phyloP scores from a whole-genome alignment of 306 rosid species.

The Urtica urens region DNA sequence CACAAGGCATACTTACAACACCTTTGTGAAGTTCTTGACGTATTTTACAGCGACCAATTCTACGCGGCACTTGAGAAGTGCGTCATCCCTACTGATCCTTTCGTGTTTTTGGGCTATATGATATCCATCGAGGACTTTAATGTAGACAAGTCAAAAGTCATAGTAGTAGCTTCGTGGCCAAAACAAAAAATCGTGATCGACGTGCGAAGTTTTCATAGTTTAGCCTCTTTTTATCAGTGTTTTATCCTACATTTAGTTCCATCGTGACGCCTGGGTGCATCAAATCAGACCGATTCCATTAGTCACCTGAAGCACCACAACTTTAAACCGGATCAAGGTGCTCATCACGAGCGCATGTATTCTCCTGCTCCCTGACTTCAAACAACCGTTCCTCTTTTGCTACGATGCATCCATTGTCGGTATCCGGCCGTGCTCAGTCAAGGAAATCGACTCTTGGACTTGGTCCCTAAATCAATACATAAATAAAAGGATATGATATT shows the following conservation, averaged over 20 bases:
- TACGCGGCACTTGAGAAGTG: not conserved
- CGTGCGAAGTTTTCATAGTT: not conserved
- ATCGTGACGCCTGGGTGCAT: not conserved
- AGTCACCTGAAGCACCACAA: not conserved
- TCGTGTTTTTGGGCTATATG: not conserved
- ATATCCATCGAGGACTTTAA: not conserved
- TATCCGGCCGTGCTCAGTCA: not conserved
- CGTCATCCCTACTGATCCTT: not conserved
- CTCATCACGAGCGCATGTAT: not conserved
- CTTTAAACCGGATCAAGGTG: not conserved
- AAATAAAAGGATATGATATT: too few species aligned
- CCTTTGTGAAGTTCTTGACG: too few species aligned
- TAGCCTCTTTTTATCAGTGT: not conserved
- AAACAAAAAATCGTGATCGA: not conserved
- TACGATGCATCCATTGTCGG: not conserved
- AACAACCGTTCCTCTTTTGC: not conserved
- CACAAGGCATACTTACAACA: too few species aligned
- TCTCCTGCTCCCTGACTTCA: not conserved
- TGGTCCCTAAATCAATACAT: too few species aligned
- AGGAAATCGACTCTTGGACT: too few species aligned
- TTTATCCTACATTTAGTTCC: not conserved
- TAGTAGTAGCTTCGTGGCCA: not conserved
- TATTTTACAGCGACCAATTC: not conserved
- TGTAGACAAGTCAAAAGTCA: not conserved
- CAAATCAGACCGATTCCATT: not conserved